These are phyloP conservation scores for Crotalaria pallida DNA, from an alignment of 306 rosid genomes.

Conservation along the genomic window DNA sequence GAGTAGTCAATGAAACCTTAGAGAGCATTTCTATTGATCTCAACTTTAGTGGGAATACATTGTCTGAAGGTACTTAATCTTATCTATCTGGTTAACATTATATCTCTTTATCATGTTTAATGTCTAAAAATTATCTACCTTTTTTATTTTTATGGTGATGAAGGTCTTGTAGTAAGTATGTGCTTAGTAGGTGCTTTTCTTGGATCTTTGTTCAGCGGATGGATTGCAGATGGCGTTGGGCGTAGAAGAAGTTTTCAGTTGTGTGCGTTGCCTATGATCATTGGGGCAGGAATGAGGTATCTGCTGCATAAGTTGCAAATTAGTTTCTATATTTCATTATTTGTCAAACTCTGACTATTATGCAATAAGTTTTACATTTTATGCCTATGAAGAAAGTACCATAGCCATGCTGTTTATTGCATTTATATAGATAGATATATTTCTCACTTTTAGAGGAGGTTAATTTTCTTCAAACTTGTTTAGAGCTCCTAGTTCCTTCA, in stretches of 20 bases:
- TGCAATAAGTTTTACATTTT: neutral
- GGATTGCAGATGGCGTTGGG: constrained; percentile 77
- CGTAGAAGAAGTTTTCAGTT: constrained; percentile 79
- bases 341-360: constrained; percentile 15
- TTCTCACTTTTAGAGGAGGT: too few species aligned
- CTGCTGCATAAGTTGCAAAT: neutral
- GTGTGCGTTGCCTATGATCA: constrained; percentile 85
- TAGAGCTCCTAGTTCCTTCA: neutral
- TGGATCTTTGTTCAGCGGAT: constrained; percentile 79
- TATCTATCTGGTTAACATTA: constrained; percentile 1
- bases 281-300: constrained; percentile 78
- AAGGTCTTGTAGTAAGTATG: constrained; percentile 86
- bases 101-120: constrained; percentile 1
- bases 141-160: constrained; percentile 28
- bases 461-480: neutral
- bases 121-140: constrained; percentile 2
- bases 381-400: neutral
- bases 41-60: constrained; percentile 65
- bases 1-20: constrained; percentile 83
- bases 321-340: constrained; percentile 5
- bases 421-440: neutral
- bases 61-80: constrained; percentile 63
- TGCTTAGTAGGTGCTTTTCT: constrained; percentile 82
- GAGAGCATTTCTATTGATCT: constrained; percentile 81
- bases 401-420: neutral